A percentile compares a stretch with the other conserved stretches of the same genome.
Conservation (phyloP, 495 filamentous ascomycete genomes). For the Penicillium roqueforti region DNA sequence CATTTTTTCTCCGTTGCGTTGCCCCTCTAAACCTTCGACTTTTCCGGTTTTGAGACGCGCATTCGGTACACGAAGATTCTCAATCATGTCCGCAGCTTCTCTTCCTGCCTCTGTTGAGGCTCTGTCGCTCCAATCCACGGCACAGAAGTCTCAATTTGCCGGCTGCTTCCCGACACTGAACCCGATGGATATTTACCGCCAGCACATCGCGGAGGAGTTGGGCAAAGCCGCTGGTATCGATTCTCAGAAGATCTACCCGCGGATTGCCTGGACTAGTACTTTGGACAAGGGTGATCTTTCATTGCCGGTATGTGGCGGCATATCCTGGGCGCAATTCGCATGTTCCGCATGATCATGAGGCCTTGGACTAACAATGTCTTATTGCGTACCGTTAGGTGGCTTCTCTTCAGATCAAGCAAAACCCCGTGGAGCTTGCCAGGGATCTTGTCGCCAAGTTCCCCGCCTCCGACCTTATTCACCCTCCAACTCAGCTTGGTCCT, state of each 20-base stretch:
- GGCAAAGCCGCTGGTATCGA: constrained; percentile 71
- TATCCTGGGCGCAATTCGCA: neutral
- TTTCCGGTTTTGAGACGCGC: constrained; percentile 17
- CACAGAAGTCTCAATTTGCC: constrained; percentile 37
- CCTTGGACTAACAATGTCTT: constrained; percentile 1
- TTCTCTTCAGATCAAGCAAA: constrained; percentile 76
- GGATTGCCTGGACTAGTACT: constrained; percentile 74
- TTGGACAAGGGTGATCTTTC: constrained; percentile 88
- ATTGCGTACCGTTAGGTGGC: constrained; percentile 45
- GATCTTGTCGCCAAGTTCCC: constrained; percentile 78
- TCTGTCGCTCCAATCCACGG: constrained; percentile 39
- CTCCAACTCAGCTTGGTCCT: constrained; percentile 56
- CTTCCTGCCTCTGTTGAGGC: constrained; percentile 37
- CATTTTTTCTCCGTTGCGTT: constrained; percentile 24
- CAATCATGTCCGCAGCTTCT: constrained; percentile 31
- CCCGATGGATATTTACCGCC: constrained; percentile 82
- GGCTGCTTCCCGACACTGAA: constrained; percentile 65
- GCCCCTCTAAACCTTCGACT: constrained; percentile 10
- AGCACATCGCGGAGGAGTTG: constrained; percentile 72
- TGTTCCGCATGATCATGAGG: neutral
- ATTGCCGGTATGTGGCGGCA: constrained; percentile 53
- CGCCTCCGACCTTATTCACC: constrained; percentile 68
- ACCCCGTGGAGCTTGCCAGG: constrained; percentile 64
- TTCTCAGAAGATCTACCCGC: constrained; percentile 67
- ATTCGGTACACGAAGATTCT: constrained; percentile 7